Conservation (phyloP, 139 green algal species). For the Edaphochlamys debaryana region DNA sequence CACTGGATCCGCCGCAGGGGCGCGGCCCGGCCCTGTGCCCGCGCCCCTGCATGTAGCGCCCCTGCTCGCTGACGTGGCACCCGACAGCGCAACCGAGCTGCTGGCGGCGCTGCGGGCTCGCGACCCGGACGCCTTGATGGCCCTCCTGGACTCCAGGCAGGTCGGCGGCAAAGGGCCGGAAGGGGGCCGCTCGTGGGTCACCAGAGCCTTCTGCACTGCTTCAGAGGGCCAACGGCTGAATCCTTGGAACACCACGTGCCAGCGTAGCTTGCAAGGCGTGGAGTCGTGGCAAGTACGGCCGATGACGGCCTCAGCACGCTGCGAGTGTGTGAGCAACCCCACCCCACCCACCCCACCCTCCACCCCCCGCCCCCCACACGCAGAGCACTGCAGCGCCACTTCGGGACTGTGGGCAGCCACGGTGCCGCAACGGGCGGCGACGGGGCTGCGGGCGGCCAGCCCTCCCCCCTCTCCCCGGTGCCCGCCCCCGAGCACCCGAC, state of each 20-base stretch:
- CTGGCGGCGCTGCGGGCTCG: not conserved
- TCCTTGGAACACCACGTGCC: no score
- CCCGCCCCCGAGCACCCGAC: not conserved
- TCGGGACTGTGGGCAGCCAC: not conserved
- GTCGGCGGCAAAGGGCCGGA: not conserved
- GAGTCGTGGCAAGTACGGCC: no score
- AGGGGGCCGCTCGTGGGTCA: no score
- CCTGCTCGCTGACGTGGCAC: not conserved
- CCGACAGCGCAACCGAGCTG: not conserved
- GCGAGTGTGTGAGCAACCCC: not conserved
- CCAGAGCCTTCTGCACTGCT: not conserved
- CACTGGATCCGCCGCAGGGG: no score
- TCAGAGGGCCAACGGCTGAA: not conserved
- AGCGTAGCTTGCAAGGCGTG: no score
- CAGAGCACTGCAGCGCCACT: slow-evolving; percentile 7
- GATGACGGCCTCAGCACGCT: not conserved
- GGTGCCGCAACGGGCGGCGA: not conserved
- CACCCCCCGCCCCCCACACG: no score
- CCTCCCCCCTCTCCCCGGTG: no score
- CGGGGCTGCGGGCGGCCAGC: not conserved
- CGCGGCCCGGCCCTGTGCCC: no score
- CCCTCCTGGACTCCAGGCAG: slow-evolving; percentile 17
- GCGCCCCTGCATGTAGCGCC: no score
- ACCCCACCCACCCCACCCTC: no score
- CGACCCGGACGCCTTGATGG: not conserved